Conservation (phyloP, 2,329 filamentous ascomycete species). For the Fusarium solani-melongenae region DNA sequence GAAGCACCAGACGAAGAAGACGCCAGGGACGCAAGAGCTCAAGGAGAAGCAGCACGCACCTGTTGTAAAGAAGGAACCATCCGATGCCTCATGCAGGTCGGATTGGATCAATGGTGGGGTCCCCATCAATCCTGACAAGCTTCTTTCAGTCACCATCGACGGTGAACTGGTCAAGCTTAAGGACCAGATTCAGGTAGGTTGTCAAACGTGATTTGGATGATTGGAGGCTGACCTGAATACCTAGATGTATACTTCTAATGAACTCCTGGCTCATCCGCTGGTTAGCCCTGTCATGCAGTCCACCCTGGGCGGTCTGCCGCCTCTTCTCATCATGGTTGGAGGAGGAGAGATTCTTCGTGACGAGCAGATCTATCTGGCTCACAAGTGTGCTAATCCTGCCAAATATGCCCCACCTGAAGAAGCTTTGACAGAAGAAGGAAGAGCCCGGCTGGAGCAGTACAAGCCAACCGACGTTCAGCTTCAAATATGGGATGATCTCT, state of each 20-base stretch:
- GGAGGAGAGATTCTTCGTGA: conserved; percentile 91
- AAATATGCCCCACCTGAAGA: conserved; percentile 77
- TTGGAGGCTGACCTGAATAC: conserved; percentile 36
- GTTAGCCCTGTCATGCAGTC: conserved; percentile 91
- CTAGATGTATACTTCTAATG: conserved; percentile 82
- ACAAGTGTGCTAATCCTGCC: conserved; percentile 88
- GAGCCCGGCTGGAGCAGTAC: conserved; percentile 71
- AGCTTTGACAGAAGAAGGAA: conserved; percentile 71
- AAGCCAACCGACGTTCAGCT: conserved; percentile 91
- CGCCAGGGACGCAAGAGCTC: conserved; percentile 35
- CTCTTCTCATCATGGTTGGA: conserved; percentile 85
- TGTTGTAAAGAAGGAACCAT: conserved; percentile 41
- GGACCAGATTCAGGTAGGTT: conserved; percentile 86
- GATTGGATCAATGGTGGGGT: conserved; percentile 45
- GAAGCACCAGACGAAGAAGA: conserved; percentile 37
- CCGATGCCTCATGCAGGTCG: conserved; percentile 33
- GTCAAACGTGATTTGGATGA: neutral
- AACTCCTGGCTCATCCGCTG: conserved; percentile 84
- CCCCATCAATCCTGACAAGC: conserved; percentile 44
- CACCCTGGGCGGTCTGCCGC: conserved; percentile 88
- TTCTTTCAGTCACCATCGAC: conserved; percentile 75
- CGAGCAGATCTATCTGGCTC: conserved; percentile 94
- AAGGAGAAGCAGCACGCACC: conserved; percentile 50
- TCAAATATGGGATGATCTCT: conserved; percentile 95
- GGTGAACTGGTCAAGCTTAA: conserved; percentile 79